Evolutionary conservation across 352 stramenopile species (phyloP).

Genomic region (Phytophthora sp.): DNA sequence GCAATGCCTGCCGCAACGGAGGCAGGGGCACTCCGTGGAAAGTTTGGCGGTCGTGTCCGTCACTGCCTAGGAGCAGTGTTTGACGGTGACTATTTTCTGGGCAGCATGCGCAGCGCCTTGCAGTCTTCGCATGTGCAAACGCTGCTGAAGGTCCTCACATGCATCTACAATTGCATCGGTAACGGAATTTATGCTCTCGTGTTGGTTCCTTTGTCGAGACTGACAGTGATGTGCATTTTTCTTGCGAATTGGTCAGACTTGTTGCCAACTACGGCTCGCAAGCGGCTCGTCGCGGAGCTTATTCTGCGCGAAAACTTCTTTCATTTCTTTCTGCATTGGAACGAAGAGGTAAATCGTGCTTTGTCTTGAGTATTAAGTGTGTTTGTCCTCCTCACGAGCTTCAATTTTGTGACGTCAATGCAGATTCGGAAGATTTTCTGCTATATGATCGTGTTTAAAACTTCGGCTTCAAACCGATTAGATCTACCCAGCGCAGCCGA

Average conservation of each 20-base stretch:
- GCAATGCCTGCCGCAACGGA: slow-evolving; percentile 37
- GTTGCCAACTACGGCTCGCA: slow-evolving; percentile 64
- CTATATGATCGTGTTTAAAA: slow-evolving; percentile 88
- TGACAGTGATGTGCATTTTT: slow-evolving; percentile 12
- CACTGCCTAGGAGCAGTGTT: slow-evolving; percentile 55
- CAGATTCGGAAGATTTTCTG: slow-evolving; percentile 88
- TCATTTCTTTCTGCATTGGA: slow-evolving; percentile 88
- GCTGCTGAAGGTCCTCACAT: slow-evolving; percentile 86
- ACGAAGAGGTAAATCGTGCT: slow-evolving; percentile 73
- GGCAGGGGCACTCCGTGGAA: slow-evolving; percentile 17
- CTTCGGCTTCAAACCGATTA: slow-evolving; percentile 74
- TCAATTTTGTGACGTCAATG: neutral
- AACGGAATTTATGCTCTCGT: slow-evolving; percentile 6
- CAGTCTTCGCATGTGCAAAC: slow-evolving; percentile 84
- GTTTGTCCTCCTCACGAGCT: neutral
- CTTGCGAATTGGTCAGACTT: slow-evolving; percentile 52
- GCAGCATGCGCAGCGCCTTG: slow-evolving; percentile 71
- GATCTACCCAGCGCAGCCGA: slow-evolving; percentile 77
- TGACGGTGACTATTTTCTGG: slow-evolving; percentile 76
- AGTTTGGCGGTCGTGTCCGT: slow-evolving; percentile 40
- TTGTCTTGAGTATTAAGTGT: neutral
- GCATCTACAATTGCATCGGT: slow-evolving; percentile 87
- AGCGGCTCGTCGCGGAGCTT: slow-evolving; percentile 73
- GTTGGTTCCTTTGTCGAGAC: neutral
- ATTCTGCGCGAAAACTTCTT: slow-evolving; percentile 90